Conservation (phyloP, 2,329 filamentous ascomycete genomes). For the Xylariaceae sp. region DNA sequence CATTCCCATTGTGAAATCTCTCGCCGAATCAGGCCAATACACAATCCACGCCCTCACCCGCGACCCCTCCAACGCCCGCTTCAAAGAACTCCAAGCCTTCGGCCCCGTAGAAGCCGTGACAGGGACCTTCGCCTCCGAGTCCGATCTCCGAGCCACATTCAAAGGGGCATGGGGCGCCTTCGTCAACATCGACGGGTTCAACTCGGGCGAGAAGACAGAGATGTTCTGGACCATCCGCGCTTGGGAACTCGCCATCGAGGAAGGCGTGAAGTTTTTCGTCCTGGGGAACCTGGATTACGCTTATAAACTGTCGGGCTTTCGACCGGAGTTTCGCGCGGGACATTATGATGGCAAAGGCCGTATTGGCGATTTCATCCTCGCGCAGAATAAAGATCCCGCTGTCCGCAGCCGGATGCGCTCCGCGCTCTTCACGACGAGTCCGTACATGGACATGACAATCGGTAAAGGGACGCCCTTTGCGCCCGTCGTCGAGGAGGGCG, state of each 20-base stretch:
- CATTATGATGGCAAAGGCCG: slow-evolving; percentile 48
- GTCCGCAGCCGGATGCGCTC: slow-evolving; percentile 41
- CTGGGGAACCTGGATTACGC: slow-evolving; percentile 49
- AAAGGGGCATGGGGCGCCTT: slow-evolving; percentile 45
- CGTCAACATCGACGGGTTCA: slow-evolving; percentile 53
- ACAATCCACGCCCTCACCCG: slow-evolving; percentile 45
- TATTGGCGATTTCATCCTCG: slow-evolving; percentile 41
- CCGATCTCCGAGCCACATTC: slow-evolving; percentile 41
- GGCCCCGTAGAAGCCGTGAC: slow-evolving; percentile 44
- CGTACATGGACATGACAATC: slow-evolving; percentile 45
- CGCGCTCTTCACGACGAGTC: slow-evolving; percentile 57
- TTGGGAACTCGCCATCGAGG: slow-evolving; percentile 41
- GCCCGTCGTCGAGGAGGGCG: slow-evolving; percentile 34
- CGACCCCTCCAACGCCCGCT: slow-evolving; percentile 37
- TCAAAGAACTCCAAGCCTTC: slow-evolving; percentile 39
- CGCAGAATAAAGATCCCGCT: slow-evolving; percentile 35
- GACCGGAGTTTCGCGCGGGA: slow-evolving; percentile 41
- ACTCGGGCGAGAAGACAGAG: slow-evolving; percentile 49
- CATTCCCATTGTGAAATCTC: slow-evolving; percentile 42
- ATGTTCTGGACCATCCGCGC: slow-evolving; percentile 44
- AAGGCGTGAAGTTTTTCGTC: slow-evolving; percentile 40
- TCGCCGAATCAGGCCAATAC: slow-evolving; percentile 41
- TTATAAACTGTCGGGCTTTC: slow-evolving; percentile 45
- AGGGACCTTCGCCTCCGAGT: slow-evolving; percentile 46
- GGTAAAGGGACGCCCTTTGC: slow-evolving; percentile 35